Conservation (phyloP, 2,329 filamentous ascomycete species). For the Scolecobasidium constrictum region DNA sequence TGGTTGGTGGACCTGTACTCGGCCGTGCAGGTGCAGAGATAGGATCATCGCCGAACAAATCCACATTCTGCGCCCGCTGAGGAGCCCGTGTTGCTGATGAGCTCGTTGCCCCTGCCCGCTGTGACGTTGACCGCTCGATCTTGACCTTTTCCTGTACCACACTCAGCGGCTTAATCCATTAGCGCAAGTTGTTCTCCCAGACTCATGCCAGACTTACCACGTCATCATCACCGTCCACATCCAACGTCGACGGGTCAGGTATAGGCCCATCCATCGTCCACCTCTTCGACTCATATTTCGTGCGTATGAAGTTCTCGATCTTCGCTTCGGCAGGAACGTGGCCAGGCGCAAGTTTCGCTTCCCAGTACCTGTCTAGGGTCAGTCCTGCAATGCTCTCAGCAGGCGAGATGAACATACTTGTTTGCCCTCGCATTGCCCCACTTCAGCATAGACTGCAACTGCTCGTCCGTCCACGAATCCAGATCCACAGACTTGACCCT, state of each 20-base stretch:
- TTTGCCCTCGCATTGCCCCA: slow-evolving; percentile 97
- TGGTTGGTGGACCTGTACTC: slow-evolving; percentile 59
- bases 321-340: slow-evolving; percentile 93
- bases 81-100: slow-evolving; percentile 29
- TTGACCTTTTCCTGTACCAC: slow-evolving; percentile 62
- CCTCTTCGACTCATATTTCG: slow-evolving; percentile 96
- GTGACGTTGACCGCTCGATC: slow-evolving; percentile 48
- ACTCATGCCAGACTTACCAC: slow-evolving; percentile 34
- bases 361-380: slow-evolving; percentile 59
- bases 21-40: slow-evolving; percentile 55
- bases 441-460: slow-evolving; percentile 82
- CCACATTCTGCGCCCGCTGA: slow-evolving; percentile 41
- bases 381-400: background rate
- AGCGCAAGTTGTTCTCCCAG: background rate
- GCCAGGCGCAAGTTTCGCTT: slow-evolving; percentile 80
- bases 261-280: slow-evolving; percentile 98
- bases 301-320: slow-evolving; percentile 99
- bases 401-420: slow-evolving; percentile 46
- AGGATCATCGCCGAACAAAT: slow-evolving; percentile 73
- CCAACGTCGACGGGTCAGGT: slow-evolving; percentile 81
- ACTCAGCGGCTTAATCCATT: slow-evolving; percentile 43
- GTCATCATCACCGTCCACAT: slow-evolving; percentile 78
- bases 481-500: slow-evolving; percentile 96
- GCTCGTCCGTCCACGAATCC: slow-evolving; percentile 97
- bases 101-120: slow-evolving; percentile 28